Evolutionary conservation across 2,329 filamentous ascomycete genomes (phyloP).

Genomic region (Phialocephala subalpina): DNA sequence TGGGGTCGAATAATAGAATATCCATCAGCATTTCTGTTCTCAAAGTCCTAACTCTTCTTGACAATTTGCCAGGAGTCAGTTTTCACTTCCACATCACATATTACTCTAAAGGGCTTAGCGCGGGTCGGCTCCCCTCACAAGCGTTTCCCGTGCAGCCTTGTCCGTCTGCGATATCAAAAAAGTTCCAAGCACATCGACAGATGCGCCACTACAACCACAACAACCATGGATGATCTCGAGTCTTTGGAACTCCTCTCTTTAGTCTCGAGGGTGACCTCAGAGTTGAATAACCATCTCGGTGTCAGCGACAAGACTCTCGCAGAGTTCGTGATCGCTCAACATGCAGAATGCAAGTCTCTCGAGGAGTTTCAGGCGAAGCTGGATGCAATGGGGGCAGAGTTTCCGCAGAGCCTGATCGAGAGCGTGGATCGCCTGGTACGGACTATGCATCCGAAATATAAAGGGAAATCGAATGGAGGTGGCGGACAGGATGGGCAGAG

Average conservation of each 20-base stretch:
- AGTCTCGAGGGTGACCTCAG: slow-evolving; percentile 92
- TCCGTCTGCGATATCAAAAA: background rate
- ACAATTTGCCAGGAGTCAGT: no score
- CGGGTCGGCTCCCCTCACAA: background rate
- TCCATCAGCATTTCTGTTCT: background rate
- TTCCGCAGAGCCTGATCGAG: slow-evolving; percentile 86
- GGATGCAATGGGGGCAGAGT: slow-evolving; percentile 79
- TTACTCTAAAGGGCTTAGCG: background rate
- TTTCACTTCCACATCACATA: no score
- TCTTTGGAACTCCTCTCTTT: slow-evolving; percentile 93
- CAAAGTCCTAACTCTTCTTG: background rate
- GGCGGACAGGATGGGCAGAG: slow-evolving; percentile 50
- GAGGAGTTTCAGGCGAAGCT: slow-evolving; percentile 80
- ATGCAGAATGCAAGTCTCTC: slow-evolving; percentile 75
- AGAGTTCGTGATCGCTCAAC: slow-evolving; percentile 94
- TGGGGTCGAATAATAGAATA: no score
- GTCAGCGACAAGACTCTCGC: slow-evolving; percentile 94
- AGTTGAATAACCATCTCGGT: slow-evolving; percentile 92
- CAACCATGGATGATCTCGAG: slow-evolving; percentile 70
- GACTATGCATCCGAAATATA: slow-evolving; percentile 92
- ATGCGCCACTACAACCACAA: slow-evolving; percentile 15
- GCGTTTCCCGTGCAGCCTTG: background rate
- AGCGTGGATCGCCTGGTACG: slow-evolving; percentile 89
- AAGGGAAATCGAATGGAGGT: slow-evolving; percentile 56
- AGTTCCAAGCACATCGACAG: background rate